Base-by-base conservation (phyloP, 31 red algal species). In the Bonnemaisonia californica region DNA sequence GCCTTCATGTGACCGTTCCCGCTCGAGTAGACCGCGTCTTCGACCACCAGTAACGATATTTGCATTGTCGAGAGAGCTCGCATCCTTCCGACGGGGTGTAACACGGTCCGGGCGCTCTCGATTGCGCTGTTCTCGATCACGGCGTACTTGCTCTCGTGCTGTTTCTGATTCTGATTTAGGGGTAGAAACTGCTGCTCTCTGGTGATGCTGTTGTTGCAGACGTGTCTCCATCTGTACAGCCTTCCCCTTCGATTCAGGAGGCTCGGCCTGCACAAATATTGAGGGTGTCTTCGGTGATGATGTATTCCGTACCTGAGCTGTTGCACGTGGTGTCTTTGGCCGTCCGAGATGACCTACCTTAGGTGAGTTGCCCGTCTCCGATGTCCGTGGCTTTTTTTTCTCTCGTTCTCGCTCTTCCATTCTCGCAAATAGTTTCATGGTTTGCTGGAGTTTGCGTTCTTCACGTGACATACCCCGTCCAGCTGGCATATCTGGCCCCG, bases 361-460 rank as follows among this genome's bases (percentile, higher is more conserved):
- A 4, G 83, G 83, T 26, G 83, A 87, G 31, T 33, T 78, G 16
- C 72, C 73, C 1, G 72, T 4, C 29, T 87, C 83, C 18, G 9
- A 37, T 24, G 57, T 89, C 27, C 85, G 62, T 16, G 85, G 85
- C 57, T 69, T 80, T 54, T 89, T 89, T 51, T 63, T 69, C 41
- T 75, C 85, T 41, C 85, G 64, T 60, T 96, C 81, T 54, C 84
- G 28, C 70, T 90, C 89, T 74, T 96, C 94, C 84, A 96, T 89
- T 55, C 79, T 75, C 19, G 90, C 81, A 47, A 96, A 92, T 18
- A 92, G 57, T 21, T 84, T 85, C 76, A 96, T 81, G 4, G 91
- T 89, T 29, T 88, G 84, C 41, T 88, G 88, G 61, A 96, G 66
- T 70, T 96, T 96, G 32, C 94, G 79, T 68, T 96, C 94, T 59